Base-by-base conservation (phyloP, 139 green algal species). In the Trebouxia sp. region DNA sequence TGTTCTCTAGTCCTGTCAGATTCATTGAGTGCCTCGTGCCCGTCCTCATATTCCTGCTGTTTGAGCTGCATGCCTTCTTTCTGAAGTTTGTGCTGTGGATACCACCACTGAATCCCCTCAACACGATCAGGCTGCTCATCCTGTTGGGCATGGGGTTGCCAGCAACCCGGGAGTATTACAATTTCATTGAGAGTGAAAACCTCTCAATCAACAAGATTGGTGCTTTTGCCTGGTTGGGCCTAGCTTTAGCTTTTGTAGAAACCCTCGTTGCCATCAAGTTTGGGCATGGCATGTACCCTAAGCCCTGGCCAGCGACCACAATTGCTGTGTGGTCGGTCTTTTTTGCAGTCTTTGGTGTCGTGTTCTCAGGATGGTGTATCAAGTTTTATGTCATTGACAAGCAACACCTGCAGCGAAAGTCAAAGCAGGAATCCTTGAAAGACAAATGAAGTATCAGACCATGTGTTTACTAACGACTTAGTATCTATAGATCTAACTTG, bases 11-110 rank as follows among this genome's bases (percentile, higher is more conserved):
- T 53, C 69, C 69, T 32, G 69, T 41, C 12, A 77, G 81, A 39
- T 75, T 53, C 41, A 24, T 84, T 41, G 28, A 84, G 41, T 72
- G 51, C 51, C 53, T 84, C 12, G 39, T 69, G 0, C 69, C 70
- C 17, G 41, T 84, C 6, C 12, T 75, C 11, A 26, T 83, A 20
- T 69, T 85, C 76, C 76, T 85, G 17, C 35, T 76, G 20, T 86
- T 93, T 14, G 91, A 98, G 80, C 77, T 98, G 22, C 96, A 97
- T 66, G 85, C 89, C n/a, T 98, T 98, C 86, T 98, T 98, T 85
- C 87, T 98, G n/a, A 98, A 98, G 86, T 93, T 87, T 74, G 75
- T 92, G 24, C 89, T 98, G 35, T 98, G 93, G 95, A 80, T 98
- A 5, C 94, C 94, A 14, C 93, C 94, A 56, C 78, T 78, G 66